A percentile compares a stretch with the other conserved stretches of the same genome.
phyloP scores from a whole-genome alignment of 306 rosid species.

The Quillaja saponaria region DNA sequence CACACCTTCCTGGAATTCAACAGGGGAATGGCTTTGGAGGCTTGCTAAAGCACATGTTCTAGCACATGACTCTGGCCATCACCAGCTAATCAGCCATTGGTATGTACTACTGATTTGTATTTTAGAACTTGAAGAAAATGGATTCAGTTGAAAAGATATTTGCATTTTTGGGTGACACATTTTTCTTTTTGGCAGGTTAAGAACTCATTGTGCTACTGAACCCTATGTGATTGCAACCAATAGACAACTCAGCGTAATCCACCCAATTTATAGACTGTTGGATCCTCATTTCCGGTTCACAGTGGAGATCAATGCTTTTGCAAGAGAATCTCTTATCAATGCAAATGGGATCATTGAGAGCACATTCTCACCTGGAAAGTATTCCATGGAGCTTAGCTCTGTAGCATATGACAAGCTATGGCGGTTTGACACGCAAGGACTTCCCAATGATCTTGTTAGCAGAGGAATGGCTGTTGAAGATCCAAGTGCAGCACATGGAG shows the following conservation, averaged over 20 bases:
- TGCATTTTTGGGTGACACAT: no score
- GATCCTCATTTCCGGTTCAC: constrained; percentile 62
- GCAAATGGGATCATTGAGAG: constrained; percentile 49
- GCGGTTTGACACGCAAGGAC: constrained; percentile 48
- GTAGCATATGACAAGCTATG: constrained; percentile 42
- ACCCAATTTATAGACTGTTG: constrained; percentile 47
- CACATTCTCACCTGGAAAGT: constrained; percentile 45
- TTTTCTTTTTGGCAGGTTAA: no score
- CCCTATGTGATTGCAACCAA: constrained; percentile 49
- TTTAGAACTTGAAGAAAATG: no score
- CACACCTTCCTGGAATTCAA: no score
- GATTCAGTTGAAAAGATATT: no score
- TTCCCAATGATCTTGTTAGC: constrained; percentile 53
- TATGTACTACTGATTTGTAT: no score
- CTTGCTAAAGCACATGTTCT: no score
- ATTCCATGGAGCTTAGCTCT: constrained; percentile 52
- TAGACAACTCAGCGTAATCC: constrained; percentile 51
- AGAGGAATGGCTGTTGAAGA: no score
- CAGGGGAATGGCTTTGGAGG: no score
- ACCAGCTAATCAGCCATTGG: no score
- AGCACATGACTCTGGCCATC: no score
- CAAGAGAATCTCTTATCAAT: constrained; percentile 48
- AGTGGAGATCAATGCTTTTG: constrained; percentile 54
- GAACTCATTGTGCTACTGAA: background rate
- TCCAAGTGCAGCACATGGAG: no score